phyloP scores from a whole-genome alignment of 164 flowering plant species.

The Vitis rupestris region DNA sequence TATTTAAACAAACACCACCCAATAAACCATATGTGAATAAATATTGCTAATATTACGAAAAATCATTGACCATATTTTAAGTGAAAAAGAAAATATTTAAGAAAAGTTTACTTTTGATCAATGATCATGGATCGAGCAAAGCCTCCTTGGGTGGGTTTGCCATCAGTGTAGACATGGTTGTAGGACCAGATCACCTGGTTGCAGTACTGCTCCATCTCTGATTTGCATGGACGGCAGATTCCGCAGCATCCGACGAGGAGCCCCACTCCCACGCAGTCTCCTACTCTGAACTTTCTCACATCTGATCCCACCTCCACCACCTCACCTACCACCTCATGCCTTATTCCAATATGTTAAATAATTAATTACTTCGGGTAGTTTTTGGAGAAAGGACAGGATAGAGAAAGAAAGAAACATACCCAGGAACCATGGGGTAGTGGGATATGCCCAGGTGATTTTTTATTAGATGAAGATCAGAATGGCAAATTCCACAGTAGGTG shows the following conservation, averaged over 20 bases:
- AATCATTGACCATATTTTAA: too few relatives aligned
- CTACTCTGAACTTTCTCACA: conserved; percentile 13
- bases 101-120: conserved; percentile 40
- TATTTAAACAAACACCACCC: too few relatives aligned
- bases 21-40: too few relatives aligned
- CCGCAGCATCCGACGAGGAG: conserved; percentile 20
- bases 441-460: conserved; percentile 77
- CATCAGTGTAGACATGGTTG: conserved; percentile 56
- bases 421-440: conserved; percentile 83
- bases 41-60: too few relatives aligned
- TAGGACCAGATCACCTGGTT: conserved; percentile 56
- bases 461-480: conserved; percentile 62
- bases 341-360: neutral
- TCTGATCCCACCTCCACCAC: conserved; percentile 14
- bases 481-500: conserved; percentile 72
- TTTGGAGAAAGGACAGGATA: too few relatives aligned
- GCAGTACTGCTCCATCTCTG: conserved; percentile 63
- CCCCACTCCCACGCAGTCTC: conserved; percentile 21
- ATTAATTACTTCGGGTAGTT: too few relatives aligned
- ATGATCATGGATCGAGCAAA: conserved; percentile 49
- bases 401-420: conserved; percentile 29
- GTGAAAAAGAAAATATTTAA: too few relatives aligned
- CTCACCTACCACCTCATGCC: conserved; percentile 20
- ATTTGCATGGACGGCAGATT: conserved; percentile 42
- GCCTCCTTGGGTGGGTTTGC: conserved; percentile 68